Base-by-base conservation (phyloP, 495 filamentous ascomycete species). In the Cercophora scortea region DNA sequence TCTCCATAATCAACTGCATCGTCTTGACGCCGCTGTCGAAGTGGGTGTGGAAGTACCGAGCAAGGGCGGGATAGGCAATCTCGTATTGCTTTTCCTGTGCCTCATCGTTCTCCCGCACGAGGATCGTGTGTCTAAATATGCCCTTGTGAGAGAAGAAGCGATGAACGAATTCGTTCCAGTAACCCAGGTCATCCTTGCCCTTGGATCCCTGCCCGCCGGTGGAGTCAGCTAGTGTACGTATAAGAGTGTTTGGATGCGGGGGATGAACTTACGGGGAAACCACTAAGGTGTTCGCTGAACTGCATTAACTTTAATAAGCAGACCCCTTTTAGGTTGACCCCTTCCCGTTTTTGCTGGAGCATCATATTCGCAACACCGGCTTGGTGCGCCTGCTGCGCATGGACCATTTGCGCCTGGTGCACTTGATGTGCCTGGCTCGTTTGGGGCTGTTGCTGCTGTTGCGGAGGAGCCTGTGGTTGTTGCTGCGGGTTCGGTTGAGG, bases 21-120 rank as follows among this genome's bases (percentile, higher is more conserved):
- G 78, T 82, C 45, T 76, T 79, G 38, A 95, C 82, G 6, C 89
- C 88, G 50, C 86, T 91, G n/a, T 85, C 82, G 58, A 88, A 94
- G 56, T 91, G 85, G 0, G 85, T 88, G 46, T 83, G 72, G 63
- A 92, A 94, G 58, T 88, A 95, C 45, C 89, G 82, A 13, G 90
- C 77, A 16, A 96, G 67, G 1, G 85, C 83, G 8, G 87, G 77
- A 33, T 80, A 84, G 3, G 82, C 76, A 42, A 96, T 87, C 57
- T 92, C 89, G 52, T 86, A 93, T 48, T 85, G 80, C 65, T 93
- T 95, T 34, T 69, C 70, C 12, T 61, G 52, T 11, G 67, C 61
- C 17, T 71, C 70, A 15, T 75, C 68, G 12, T 65, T 60, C 0
- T 74, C 69, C 38, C 55, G 58, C 41, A 69, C 59, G 34, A 66